Evolutionary conservation across 1,284 basidiomycete species (phyloP), one percentile per base, ranked within the genome.

Genomic region (Cutaneotrichosporon cutaneum): DNA sequence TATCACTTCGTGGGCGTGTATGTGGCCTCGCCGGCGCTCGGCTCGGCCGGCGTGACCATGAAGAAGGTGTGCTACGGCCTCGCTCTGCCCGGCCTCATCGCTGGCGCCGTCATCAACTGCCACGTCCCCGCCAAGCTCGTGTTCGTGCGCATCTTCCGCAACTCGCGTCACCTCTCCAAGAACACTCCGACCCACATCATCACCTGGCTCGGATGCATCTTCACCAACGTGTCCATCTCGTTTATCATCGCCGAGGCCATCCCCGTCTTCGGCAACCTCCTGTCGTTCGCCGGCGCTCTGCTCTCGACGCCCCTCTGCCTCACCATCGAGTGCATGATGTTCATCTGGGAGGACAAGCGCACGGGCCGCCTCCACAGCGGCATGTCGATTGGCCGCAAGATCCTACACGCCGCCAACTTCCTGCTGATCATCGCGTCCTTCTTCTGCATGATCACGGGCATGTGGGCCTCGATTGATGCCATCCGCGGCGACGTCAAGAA

Each of bases 141-240:
- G 53, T 87, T 88, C 68, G 81, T 88, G 59, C 82, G 86, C 11
- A 66, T 84, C 58, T 84, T 88, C 70, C 82, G 85, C n/a, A 80
- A 82, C 63, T 82, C 83, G 13, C 73, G 74, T 11, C 87, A 88
- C 71, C 72, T 88, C 55, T 82, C 86, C 64, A 79, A 78, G 8
- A 85, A 86, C 65, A 87, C 86, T 0, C 10, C 79, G 13, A 77
- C 83, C 5, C 86, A 87, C 52, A 42, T 47, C 13, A 21, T 26
- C 8, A 18, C 45, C 4, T 56, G 55, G 55, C 87, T 85, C 78
- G 45, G 64, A 72, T 77, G 85, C 22, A 83, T 83, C 9, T 22
- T 58, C 56, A 48, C 56, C 47, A 56, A 56, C 26, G 45, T 48
- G 13, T 50, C 35, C 21, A 36, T 66, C 7, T 55, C 63, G 21